Base-by-base conservation (phyloP, 352 stramenopile species). In the Phytophthora cactorum region DNA sequence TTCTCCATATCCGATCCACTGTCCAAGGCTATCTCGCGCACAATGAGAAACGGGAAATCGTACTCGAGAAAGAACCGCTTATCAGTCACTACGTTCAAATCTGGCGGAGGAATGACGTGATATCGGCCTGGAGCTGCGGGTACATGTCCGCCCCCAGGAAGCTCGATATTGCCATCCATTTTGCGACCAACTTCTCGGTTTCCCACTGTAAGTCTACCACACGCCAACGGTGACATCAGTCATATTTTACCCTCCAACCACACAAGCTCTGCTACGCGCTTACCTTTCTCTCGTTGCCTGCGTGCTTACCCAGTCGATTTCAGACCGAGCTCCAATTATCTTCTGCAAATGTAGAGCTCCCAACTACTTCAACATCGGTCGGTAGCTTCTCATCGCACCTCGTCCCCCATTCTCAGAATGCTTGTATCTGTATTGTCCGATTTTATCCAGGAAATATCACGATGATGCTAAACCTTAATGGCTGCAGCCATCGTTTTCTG, bases 41-140 rank as follows among this genome's bases (percentile, higher is more conserved):
- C 45, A 50, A 68, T 15, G 14, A 77, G 36, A 72, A 71, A 68
- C 49, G 66, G 54, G 70, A 77, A 70, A 47, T 66, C 52, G 44
- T 72, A 72, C 47, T 72, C 56, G 10, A 68, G 62, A 1, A 70
- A 41, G 38, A 65, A 70, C 15, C 51, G 32, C n/a, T 5, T 22
- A 39, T 70, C 59, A 5, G 32, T 44, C n/a, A 74, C 51, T 29
- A 70, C 6, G 60, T 72, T 74, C 38, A 78, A 54, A 56, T 75
- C 57, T 65, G 60, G 69, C 17, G 61, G 41, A 2, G 53, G 63
- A 1, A 36, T 12, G 34, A 72, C 36, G 10, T 43, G 36, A 43
- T 43, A 43, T n/a, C 36, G 36, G 10, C 36, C 36, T 43, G 12
- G 36, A 43, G 9, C 36, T 6, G 36, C 36, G 5, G 36, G 36